Base-by-base conservation (phyloP, 352 stramenopile genomes). In the Phytophthora capsici region DNA sequence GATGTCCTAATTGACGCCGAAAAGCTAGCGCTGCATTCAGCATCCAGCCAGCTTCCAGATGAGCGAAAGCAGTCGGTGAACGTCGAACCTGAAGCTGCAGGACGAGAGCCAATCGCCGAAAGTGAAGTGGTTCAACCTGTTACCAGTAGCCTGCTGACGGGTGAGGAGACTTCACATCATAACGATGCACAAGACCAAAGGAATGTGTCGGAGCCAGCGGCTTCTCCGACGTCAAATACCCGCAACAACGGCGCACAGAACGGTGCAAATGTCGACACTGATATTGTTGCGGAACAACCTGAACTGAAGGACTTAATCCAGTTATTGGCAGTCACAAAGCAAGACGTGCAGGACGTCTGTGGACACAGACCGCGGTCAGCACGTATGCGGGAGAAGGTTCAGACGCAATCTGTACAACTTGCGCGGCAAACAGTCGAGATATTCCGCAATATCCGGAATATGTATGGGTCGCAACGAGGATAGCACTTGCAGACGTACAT, bases 371-470 rank as follows among this genome's bases (percentile, higher is more conserved):
- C 80, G 1, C 70, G 84, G 8, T 92, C 84, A n/a, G 80, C 77
- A 16, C 84, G 84, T 8, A 79, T 90, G 51, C 84, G 84, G 17
- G 77, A 89, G 49, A 92, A 92, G 53, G 57, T 90, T 23, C 84
- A 92, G 60, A 56, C 55, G 19, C 84, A 90, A 48, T 87, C 84
- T 10, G 13, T 88, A 13, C 74, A 88, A 28, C 73, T 92, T 1
- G 71, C 84, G 13, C 66, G 74, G 7, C 78, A 92, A 64, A 78
- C 78, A 23, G 68, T 88, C 37, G 80, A 89, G 50, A 80, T 92
- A 44, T 80, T 92, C 40, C 78, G 80, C 34, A 90, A 80, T 26
- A 86, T 89, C 25, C 59, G 48, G 22, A 63, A 71, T 26, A 84
- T 83, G 76, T 78, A 81, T 63, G 62, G 38, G 14, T 58, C 70